Evolutionary conservation across 2,329 filamentous ascomycete genomes (phyloP), one percentile per base, ranked within the genome.

Genomic region (Colletotrichum sp.): DNA sequence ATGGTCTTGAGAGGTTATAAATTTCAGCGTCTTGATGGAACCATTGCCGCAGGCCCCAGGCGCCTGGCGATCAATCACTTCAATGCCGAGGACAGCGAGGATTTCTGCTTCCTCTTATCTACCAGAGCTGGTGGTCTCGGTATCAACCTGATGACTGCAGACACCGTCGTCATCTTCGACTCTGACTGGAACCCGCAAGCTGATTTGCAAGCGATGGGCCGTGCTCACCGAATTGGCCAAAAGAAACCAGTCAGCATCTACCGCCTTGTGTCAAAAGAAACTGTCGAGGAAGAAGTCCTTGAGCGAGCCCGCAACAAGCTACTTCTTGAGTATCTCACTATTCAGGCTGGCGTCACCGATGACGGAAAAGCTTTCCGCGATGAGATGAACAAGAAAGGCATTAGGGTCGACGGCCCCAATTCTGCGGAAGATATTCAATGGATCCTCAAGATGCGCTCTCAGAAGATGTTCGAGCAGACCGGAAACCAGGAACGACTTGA

Each of bases 161-260:
- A 99, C 81, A 99, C 97, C 1, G 97, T 99, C 78, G 93, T 99
- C 80, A 94, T 99, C 60, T 99, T 98, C 80, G 97, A 99, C 83
- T 98, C 97, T 0, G 96, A 98, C 81, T 99, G 97, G 97, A 99
- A 99, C 79, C 97, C 97, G 21, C 97, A 99, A 83, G 97, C 97
- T 8, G 97, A 99, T 88, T 87, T 99, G 79, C 97, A 99, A 84
- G 97, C 97, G 55, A 99, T 99, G 97, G 97, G 97, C 74, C 94
- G 97, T 85, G 97, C 97, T 74, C 97, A 99, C 85, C 94, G 97
- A 84, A 99, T 99, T 78, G 97, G 97, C 4, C 97, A 99, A 83
- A 98, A 97, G 83, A 96, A 93, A 77, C 96, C 97, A 8, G 97
- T 99, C 78, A 98, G 95, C 78, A 96, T 99, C 67, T 99, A 98